phyloP scores from a whole-genome alignment of 306 rosid species.

The Lagenaria siceraria region DNA sequence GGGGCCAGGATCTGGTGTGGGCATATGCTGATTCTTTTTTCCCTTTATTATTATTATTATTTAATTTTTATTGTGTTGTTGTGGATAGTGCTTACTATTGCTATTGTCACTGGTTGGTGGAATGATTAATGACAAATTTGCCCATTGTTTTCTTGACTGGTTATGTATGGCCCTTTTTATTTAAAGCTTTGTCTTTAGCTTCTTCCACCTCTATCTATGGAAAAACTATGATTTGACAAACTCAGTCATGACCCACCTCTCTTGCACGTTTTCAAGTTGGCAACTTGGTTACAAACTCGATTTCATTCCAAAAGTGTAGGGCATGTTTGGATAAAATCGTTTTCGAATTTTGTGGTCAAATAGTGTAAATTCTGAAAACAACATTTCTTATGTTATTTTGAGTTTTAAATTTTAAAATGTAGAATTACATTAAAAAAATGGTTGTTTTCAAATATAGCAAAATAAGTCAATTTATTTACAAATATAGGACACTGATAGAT shows the following conservation, averaged over 20 bases:
- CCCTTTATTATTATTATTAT: too few relatives aligned
- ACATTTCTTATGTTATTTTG: too few relatives aligned
- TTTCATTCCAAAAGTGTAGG: background rate
- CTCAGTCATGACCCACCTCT: background rate
- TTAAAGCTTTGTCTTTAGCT: conserved; percentile 9
- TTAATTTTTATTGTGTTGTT: background rate
- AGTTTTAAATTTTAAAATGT: too few relatives aligned
- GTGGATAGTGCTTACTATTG: background rate
- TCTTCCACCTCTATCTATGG: background rate
- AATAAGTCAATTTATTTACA: too few relatives aligned
- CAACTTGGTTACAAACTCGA: background rate
- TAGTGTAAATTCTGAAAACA: too few relatives aligned
- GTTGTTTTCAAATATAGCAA: too few relatives aligned
- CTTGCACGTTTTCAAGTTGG: conserved; percentile 3
- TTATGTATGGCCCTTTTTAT: conserved; percentile 17
- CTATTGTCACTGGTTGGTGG: conserved; percentile 15
- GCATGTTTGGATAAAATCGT: too few relatives aligned
- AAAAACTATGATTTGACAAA: conserved; percentile 14
- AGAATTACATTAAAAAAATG: too few relatives aligned
- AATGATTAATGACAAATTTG: conserved; percentile 9
- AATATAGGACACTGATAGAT: too few relatives aligned
- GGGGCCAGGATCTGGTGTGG: conserved; percentile 18
- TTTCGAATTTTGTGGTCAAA: too few relatives aligned
- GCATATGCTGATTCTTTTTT: conserved; percentile 13
- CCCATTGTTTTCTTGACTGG: conserved; percentile 6